Conservation (phyloP, 306 rosid species). For the Boehmeria nivea region DNA sequence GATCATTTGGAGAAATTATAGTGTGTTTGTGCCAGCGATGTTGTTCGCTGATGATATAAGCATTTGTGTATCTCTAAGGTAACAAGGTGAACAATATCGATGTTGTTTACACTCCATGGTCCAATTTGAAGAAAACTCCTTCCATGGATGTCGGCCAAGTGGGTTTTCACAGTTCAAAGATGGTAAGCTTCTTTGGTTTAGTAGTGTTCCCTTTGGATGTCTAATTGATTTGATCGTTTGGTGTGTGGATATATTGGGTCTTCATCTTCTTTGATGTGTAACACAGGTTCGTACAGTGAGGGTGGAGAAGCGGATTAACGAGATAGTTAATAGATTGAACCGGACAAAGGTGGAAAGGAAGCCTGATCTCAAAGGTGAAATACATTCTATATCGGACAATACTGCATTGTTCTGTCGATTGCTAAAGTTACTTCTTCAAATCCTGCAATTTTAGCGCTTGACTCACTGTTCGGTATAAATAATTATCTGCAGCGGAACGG, state of each 20-base stretch:
- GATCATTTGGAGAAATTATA: no score
- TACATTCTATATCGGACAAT: neutral
- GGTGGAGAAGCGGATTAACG: conserved; percentile 91
- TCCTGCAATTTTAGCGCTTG: neutral
- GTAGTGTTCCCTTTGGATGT: neutral
- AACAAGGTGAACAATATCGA: conserved; percentile 90
- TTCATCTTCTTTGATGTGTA: conserved; percentile 20
- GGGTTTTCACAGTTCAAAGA: conserved; percentile 80
- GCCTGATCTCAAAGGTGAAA: conserved; percentile 88
- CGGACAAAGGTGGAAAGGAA: conserved; percentile 85
- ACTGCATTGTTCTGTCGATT: neutral
- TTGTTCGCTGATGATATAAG: conserved; percentile 11
- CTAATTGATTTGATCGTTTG: conserved; percentile 14
- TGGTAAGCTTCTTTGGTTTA: conserved; percentile 36
- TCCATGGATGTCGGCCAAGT: conserved; percentile 99
- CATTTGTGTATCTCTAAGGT: conserved; percentile 42
- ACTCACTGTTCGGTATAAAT: conserved; percentile 1
- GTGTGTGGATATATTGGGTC: conserved; percentile 17
- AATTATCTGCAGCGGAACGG: conserved; percentile 65
- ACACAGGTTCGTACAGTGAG: conserved; percentile 79
- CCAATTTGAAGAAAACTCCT: conserved; percentile 93
- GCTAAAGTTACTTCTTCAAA: no score
- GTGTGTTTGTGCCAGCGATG: neutral
- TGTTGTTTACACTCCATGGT: conserved; percentile 97
- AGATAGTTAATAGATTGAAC: conserved; percentile 82